phyloP scores from a whole-genome alignment of 768 basidiomycete species.

The Pleurotus djamor region DNA sequence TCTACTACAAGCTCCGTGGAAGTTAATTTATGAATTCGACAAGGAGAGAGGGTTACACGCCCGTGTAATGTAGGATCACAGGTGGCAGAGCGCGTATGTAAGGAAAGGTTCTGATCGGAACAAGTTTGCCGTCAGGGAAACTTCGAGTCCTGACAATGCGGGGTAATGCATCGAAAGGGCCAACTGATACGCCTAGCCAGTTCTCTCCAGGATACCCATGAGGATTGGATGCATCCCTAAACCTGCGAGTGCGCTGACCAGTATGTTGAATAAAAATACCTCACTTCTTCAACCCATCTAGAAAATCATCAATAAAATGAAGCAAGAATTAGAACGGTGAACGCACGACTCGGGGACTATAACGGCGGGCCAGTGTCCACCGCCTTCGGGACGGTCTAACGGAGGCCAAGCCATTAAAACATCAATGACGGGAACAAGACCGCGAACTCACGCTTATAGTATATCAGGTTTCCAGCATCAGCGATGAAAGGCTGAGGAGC shows the following conservation, averaged over 20 bases:
- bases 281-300: not conserved
- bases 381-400: constrained; percentile 2
- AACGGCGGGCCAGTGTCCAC: not conserved
- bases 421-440: not conserved
- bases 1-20: too few relatives aligned
- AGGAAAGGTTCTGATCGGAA: too few relatives aligned
- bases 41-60: too few relatives aligned
- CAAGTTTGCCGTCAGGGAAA: too few relatives aligned
- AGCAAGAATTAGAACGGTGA: not conserved
- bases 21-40: too few relatives aligned
- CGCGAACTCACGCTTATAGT: not conserved
- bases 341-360: not conserved
- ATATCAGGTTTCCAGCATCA: constrained; percentile 1
- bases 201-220: too few relatives aligned
- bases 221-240: not conserved
- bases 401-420: not conserved
- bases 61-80: too few relatives aligned
- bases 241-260: not conserved
- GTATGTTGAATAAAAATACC: not conserved
- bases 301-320: not conserved
- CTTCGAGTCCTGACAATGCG: too few relatives aligned
- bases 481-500: not conserved
- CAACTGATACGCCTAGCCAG: too few relatives aligned
- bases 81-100: too few relatives aligned
- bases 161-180: too few relatives aligned